Base-by-base conservation (phyloP, 2,329 filamentous ascomycete genomes). In the Colletotrichum tofieldiae region DNA sequence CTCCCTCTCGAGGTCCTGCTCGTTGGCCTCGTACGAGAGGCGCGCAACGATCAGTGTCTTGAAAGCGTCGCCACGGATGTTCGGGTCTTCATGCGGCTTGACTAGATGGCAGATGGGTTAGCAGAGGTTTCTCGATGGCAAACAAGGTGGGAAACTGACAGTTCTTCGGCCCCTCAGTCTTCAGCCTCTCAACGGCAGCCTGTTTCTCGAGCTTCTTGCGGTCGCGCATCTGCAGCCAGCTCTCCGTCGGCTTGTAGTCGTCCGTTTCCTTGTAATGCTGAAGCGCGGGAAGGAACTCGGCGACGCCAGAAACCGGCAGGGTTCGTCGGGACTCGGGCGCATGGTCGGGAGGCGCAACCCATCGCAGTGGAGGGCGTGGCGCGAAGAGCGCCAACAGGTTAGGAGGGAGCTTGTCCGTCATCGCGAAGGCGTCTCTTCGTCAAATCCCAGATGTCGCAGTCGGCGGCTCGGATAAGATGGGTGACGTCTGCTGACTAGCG, bases 401-500 rank as follows among this genome's bases (percentile, higher is more conserved):
- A 67, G 93, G 94, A 71, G 96, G 96, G 26, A 99, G 93, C 84
- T 97, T 96, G 88, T 98, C 96, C 62, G 96, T 98, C 96, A 98
- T 99, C 74, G 77, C 86, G 78, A 66, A 74, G 56, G 51, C 55
- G 55, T 47, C 37, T 59, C 52, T 63, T 67, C 37, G 29, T 72
- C 60, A 37, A 32, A 43, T 52, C 23, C 20, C 56, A 12, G 35
- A 11, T 51, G 16, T 39, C 35, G 14, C 26, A 26, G 12, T 39
- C 49, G 45, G 29, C 39, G 16, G 29, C 37, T 70, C 66, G 29
- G 26, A 18, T 45, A 23, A 14, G 45, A 70, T 55, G 45, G 45
- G 60, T 14, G 26, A 35, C 56, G 70, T 12, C 59, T 43, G 43
- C 37, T 55, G 54, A 43, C 59, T 60, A 47, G 35, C 32, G 26